phyloP scores from a whole-genome alignment of 768 basidiomycete genomes.

The Kwoniella heveanensis region DNA sequence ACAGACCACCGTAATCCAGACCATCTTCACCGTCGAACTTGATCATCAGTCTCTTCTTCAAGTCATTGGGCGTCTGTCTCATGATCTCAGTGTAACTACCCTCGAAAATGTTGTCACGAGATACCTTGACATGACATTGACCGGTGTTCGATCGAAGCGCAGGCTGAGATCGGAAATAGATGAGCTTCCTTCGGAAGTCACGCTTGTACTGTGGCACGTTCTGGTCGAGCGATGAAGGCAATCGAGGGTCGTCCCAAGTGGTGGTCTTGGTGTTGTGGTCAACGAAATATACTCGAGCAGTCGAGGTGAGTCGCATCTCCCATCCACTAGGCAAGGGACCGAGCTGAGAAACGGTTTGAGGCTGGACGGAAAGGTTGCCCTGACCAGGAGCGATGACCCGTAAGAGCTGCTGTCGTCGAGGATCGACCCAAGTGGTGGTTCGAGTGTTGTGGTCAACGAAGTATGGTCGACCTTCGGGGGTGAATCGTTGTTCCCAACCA shows the following conservation, averaged over 20 bases:
- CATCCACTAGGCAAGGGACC: slow-evolving; percentile 96
- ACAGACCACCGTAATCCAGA: slow-evolving; percentile 96
- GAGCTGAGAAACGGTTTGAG: slow-evolving; percentile 93
- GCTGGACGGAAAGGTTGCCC: slow-evolving; percentile 78
- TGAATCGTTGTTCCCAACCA: slow-evolving; percentile 99
- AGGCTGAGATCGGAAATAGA: slow-evolving; percentile 98
- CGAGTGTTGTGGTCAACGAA: slow-evolving; percentile 99
- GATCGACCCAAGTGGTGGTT: slow-evolving; percentile 99
- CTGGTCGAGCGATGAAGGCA: slow-evolving; percentile 90
- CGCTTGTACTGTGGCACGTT: slow-evolving; percentile 99
- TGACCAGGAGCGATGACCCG: slow-evolving; percentile 94
- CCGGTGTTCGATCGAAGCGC: slow-evolving; percentile 97
- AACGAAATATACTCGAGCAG: slow-evolving; percentile 98
- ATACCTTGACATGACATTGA: slow-evolving; percentile 98
- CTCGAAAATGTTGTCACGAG: slow-evolving; percentile 97
- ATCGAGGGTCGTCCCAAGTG: slow-evolving; percentile 97
- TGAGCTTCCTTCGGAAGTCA: slow-evolving; percentile 97
- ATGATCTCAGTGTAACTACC: slow-evolving; percentile 99
- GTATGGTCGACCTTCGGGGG: slow-evolving; percentile 96
- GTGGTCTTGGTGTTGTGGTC: slow-evolving; percentile 99
- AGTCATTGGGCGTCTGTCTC: slow-evolving; percentile 91
- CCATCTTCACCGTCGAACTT: slow-evolving; percentile 99
- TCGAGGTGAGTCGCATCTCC: slow-evolving; percentile 99
- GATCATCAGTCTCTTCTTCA: slow-evolving; percentile 99
- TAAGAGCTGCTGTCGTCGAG: slow-evolving; percentile 91